Evolutionary conservation across 305 asterid species (phyloP), one percentile per base, ranked within the genome.

Genomic region (Fraxinus ornus): DNA sequence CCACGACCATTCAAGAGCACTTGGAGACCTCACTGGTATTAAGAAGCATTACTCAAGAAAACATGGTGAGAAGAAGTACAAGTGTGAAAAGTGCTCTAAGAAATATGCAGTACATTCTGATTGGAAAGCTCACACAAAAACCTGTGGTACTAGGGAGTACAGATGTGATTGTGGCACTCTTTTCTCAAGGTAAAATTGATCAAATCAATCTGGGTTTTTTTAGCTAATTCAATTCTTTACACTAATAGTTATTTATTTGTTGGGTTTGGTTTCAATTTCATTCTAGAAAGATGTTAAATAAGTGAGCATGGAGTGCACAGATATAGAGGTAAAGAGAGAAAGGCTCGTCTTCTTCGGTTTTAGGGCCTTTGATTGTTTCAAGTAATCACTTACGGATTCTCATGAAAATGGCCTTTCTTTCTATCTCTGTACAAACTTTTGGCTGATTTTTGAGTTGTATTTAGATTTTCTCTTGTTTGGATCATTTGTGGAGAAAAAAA

Each of bases 71-170:
- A 94, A 94, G 55, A 94, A 91, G 17, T 90, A 80, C 75, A 93
- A 93, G 82, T 94, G 98, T 32, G 96, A 91, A 13, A 94, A 94
- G 44, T 94, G 98, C 72, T 88, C 94, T 0, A 94, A 94, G 90
- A 94, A 94, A 62, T 94, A 94, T n/a, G 98, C 98, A 0, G 98
- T 94, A 0, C 94, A 91, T 2, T 94, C 98, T 5, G 98, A 94
- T 78, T 94, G 97, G 97, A 94, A 94, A 79, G 98, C 98, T 0
- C 98, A 94, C 17, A 70, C 93, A 60, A 94, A 94, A 77, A 94
- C 96, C 0, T 94, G 97, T 6, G 98, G 97, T 2, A 92, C 97
- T 7, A 70, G 97, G 19, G 98, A 94, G 85, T 94, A 94, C 76
- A 77, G 93, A 74, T 94, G 98, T 84, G 98, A 94, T 79, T 93